Percentiles rank a stretch among this genome's conserved stretches.
Evolutionary conservation across 2,329 filamentous ascomycete genomes (phyloP).

Genomic region (Fusarium equiseti): DNA sequence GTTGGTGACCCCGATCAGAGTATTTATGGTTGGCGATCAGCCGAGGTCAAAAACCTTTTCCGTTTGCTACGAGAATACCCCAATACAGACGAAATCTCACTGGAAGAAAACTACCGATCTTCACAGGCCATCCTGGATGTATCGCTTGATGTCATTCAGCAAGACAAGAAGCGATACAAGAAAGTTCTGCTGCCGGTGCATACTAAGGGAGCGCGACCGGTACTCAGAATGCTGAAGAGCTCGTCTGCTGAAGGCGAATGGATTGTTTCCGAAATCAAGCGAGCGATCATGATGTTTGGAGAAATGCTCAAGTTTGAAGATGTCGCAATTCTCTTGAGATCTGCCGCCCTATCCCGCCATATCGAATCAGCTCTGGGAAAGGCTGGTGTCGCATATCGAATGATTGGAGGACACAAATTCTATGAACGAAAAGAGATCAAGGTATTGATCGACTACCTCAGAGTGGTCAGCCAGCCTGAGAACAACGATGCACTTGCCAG

Average conservation of each 20-base stretch:
- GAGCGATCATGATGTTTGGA: conserved; percentile 77
- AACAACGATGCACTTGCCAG: conserved; percentile 88
- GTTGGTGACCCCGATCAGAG: conserved; percentile 98
- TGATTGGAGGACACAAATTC: conserved; percentile 91
- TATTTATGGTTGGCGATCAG: conserved; percentile 95
- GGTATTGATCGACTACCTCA: conserved; percentile 86
- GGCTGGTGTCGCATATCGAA: conserved; percentile 86
- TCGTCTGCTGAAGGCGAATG: conserved; percentile 83
- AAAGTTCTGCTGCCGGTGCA: conserved; percentile 87
- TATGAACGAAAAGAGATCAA: conserved; percentile 94
- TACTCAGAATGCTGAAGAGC: conserved; percentile 79
- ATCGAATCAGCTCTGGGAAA: conserved; percentile 86
- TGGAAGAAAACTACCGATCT: conserved; percentile 96
- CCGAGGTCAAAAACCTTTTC: conserved; percentile 88
- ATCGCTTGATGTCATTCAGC: conserved; percentile 88
- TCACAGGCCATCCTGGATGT: conserved; percentile 85
- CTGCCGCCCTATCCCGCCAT: conserved; percentile 83
- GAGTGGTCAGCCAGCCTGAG: conserved; percentile 84
- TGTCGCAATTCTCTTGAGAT: conserved; percentile 88
- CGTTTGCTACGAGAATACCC: conserved; percentile 82
- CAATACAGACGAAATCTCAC: conserved; percentile 81
- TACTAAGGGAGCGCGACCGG: conserved; percentile 80
- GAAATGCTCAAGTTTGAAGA: conserved; percentile 79
- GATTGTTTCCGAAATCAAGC: conserved; percentile 86
- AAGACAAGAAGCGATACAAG: conserved; percentile 83